phyloP scores from a whole-genome alignment of 805 yeast species.

The Pichia deserticola region DNA sequence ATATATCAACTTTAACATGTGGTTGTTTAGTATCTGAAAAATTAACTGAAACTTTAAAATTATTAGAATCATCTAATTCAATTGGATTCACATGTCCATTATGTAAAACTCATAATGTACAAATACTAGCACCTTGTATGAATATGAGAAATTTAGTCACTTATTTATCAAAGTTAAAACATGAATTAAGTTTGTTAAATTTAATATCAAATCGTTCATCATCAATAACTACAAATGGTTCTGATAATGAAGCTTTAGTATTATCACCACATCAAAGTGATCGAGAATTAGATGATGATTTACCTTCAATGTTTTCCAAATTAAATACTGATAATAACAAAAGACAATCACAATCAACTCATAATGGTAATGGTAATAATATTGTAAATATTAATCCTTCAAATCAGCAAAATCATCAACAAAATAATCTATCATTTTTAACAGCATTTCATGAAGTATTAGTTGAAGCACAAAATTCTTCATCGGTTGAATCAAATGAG shows the following conservation, averaged over 20 bases:
- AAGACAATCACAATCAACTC: neutral
- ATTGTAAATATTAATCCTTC: no score
- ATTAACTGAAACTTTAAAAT: constrained; percentile 13
- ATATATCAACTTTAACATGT: constrained; percentile 30
- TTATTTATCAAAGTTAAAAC: constrained; percentile 10
- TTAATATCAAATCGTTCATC: neutral
- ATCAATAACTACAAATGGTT: neutral
- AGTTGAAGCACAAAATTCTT: constrained; percentile 19
- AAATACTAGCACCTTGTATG: constrained; percentile 27
- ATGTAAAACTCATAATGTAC: constrained; percentile 22
- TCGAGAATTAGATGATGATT: constrained; percentile 2
- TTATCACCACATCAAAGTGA: neutral
- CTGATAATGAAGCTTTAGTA: neutral
- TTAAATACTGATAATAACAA: neutral
- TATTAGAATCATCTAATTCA: neutral
- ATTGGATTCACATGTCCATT: constrained; percentile 30
- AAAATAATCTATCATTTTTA: constrained; percentile 21
- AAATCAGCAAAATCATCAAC: neutral
- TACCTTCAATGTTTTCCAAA: constrained; percentile 6
- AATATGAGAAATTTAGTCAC: constrained; percentile 26
- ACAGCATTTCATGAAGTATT: constrained; percentile 32
- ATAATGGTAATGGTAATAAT: no score
- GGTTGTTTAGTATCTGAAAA: constrained; percentile 34
- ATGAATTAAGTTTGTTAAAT: constrained; percentile 1
- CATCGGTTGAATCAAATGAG: constrained; percentile 6